Base-by-base conservation (phyloP, 352 stramenopile genomes). In the Blastocystis sp. region DNA sequence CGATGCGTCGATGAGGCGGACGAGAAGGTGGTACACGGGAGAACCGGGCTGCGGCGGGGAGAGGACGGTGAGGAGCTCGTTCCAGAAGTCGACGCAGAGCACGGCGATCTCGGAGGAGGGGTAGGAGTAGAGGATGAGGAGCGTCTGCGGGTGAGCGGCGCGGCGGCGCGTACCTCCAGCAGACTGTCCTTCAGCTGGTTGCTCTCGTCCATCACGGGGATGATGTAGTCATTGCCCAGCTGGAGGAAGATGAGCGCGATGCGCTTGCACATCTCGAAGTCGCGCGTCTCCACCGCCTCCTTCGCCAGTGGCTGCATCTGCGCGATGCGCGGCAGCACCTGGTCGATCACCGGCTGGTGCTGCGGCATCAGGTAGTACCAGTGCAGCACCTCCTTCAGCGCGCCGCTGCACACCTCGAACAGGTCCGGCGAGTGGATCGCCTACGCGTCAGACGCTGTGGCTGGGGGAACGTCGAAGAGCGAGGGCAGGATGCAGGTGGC, bases 61-160 rank as follows among this genome's bases (percentile, higher is more conserved):
- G 3, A 77, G 42, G 19, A 77, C 66, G 52, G 42, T 60, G 66
- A 77, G 66, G 9, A 77, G 42, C 11, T 77, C 66, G 19, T 54
- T 17, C 66, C 66, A 77, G 66, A 77, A 77, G 19, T 54, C 38
- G 24, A 77, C 66, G 34, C 66, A 77, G 38, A 77, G 66, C 34
- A 60, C 66, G 52, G 66, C 66, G 19, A 77, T 77, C 4, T 77
- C 66, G n/a, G 60, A 60, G 6, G 66, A 77, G 60, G 66, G 66
- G 66, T 60, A 77, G 24, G 66, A 77, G 19, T 77, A 77, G 38
- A 77, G 42, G 21, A 42, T 77, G 66, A 77, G 42, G n/a, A 77
- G 34, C 52, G 66, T 77, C 38, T 77, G n/a, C 10, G 10, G 6
- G 11, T 6, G n/a, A 66, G 11, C 10, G n/a, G 34, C 6, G n/a